Percentiles rank a stretch among this genome's conserved stretches.
phyloP scores from a whole-genome alignment of 2,329 filamentous ascomycete species.

The Botryotinia narcissicola region DNA sequence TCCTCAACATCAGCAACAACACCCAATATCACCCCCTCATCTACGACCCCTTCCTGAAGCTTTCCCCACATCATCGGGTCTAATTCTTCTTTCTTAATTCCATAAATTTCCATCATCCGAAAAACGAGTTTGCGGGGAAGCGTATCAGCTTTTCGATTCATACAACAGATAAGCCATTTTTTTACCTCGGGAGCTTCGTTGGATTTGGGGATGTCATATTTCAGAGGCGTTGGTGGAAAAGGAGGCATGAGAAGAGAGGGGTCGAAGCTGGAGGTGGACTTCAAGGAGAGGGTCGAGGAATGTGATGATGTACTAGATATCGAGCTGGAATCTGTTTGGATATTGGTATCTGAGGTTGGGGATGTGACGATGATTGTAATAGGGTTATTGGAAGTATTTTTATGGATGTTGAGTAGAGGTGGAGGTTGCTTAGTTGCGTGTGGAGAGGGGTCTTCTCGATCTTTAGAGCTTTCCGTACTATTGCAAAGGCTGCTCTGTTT shows the following conservation, averaged over 20 bases:
- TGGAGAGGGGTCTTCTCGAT: background rate
- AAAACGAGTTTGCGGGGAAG: constrained; percentile 28
- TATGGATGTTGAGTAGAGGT: constrained; percentile 19
- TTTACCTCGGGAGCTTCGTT: constrained; percentile 30
- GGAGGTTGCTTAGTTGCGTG: background rate
- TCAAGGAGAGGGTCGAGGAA: background rate
- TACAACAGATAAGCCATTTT: constrained; percentile 30
- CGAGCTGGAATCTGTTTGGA: constrained; percentile 1
- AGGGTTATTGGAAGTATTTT: constrained; percentile 20
- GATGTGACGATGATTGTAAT: constrained; percentile 33
- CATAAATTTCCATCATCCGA: constrained; percentile 32
- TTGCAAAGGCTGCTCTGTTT: background rate
- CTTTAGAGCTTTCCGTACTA: background rate
- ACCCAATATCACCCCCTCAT: constrained; percentile 24
- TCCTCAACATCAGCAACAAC: background rate
- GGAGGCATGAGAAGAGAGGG: constrained; percentile 30
- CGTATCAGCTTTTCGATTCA: constrained; percentile 30
- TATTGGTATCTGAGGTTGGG: constrained; percentile 29
- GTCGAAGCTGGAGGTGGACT: constrained; percentile 20
- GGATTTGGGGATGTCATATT: constrained; percentile 22
- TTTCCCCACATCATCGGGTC: constrained; percentile 22
- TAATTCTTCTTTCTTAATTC: constrained; percentile 30
- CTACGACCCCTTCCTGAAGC: constrained; percentile 20
- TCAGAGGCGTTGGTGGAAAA: constrained; percentile 10
- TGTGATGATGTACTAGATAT: constrained; percentile 3